These are phyloP conservation scores for Fusarium sororula DNA, from an alignment of 2,329 filamentous ascomycete species.

Conservation along the genomic window DNA sequence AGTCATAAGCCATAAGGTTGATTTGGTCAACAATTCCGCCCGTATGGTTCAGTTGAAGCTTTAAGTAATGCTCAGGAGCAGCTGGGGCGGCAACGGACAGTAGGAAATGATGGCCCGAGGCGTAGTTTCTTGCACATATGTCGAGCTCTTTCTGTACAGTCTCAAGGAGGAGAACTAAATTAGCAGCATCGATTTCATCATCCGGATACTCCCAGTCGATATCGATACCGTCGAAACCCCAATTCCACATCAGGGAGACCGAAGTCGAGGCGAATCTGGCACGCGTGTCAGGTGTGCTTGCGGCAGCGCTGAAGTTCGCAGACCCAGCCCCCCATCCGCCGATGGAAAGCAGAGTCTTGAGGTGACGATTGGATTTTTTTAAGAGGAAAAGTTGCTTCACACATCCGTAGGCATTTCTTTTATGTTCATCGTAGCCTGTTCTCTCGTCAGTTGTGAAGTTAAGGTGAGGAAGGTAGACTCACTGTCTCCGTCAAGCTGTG, in stretches of 20 bases:
- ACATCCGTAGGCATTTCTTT: conserved; percentile 27
- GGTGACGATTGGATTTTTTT: conserved; percentile 27
- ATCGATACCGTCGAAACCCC: conserved; percentile 31
- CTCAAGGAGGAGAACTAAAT: conserved; percentile 27
- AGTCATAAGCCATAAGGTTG: conserved; percentile 34
- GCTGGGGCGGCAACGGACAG: conserved; percentile 27
- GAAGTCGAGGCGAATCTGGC: conserved; percentile 23
- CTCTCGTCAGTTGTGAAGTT: neutral
- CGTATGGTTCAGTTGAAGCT: conserved; percentile 15
- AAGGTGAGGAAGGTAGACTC: conserved; percentile 7
- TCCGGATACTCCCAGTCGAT: conserved; percentile 30
- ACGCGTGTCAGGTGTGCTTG: conserved; percentile 17
- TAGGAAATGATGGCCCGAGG: conserved; percentile 10
- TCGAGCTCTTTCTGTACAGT: conserved; percentile 24
- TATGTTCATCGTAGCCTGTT: conserved; percentile 12
- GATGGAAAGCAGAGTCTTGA: conserved; percentile 29
- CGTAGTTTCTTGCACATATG: conserved; percentile 4
- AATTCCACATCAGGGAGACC: conserved; percentile 29
- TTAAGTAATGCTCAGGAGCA: conserved; percentile 15
- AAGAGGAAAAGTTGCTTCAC: conserved; percentile 28
- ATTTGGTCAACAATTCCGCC: conserved; percentile 18
- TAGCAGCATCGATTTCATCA: conserved; percentile 12
- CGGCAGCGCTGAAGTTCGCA: conserved; percentile 23
- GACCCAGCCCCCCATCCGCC: conserved; percentile 28
- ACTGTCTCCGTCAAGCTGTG: conserved; percentile 72